Evolutionary conservation across 2,329 filamentous ascomycete species (phyloP).

Genomic region (Aspergillus luchuensis): DNA sequence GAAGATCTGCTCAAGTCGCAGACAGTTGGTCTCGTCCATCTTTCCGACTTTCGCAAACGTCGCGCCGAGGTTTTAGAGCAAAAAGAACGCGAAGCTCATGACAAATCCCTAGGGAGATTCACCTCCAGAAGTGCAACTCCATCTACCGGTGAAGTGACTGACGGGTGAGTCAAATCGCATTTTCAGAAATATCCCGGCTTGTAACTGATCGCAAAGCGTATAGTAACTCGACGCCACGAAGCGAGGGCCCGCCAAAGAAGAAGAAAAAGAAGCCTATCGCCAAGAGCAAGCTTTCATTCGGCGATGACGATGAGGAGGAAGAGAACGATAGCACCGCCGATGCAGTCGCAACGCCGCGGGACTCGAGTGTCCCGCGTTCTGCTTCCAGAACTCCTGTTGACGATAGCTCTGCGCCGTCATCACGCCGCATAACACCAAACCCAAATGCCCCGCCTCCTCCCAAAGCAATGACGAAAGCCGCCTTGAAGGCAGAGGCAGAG

Average conservation of each 20-base stretch:
- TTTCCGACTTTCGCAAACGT: conserved; percentile 93
- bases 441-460: conserved; percentile 58
- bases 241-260: conserved; percentile 50
- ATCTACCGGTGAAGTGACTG: conserved; percentile 48
- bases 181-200: background rate
- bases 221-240: conserved; percentile 55
- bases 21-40: conserved; percentile 86
- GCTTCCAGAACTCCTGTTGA: conserved; percentile 41
- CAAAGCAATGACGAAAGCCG: conserved; percentile 73
- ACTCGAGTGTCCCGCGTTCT: conserved; percentile 42
- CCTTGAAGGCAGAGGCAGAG: conserved; percentile 76
- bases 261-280: conserved; percentile 61
- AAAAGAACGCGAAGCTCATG: conserved; percentile 78
- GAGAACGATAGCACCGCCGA: conserved; percentile 47
- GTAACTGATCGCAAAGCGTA: conserved; percentile 58
- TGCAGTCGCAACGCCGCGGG: conserved; percentile 39
- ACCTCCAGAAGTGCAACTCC: conserved; percentile 56
- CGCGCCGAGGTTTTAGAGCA: conserved; percentile 91
- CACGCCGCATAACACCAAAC: conserved; percentile 46
- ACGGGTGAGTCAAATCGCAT: conserved; percentile 57
- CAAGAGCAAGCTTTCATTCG: conserved; percentile 64
- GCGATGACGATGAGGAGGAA: conserved; percentile 65
- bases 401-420: conserved; percentile 28
- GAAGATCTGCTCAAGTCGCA: conserved; percentile 81
- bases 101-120: conserved; percentile 55